Base-by-base conservation (phyloP, 495 filamentous ascomycete genomes). In the Lasiosphaeria hispida region DNA sequence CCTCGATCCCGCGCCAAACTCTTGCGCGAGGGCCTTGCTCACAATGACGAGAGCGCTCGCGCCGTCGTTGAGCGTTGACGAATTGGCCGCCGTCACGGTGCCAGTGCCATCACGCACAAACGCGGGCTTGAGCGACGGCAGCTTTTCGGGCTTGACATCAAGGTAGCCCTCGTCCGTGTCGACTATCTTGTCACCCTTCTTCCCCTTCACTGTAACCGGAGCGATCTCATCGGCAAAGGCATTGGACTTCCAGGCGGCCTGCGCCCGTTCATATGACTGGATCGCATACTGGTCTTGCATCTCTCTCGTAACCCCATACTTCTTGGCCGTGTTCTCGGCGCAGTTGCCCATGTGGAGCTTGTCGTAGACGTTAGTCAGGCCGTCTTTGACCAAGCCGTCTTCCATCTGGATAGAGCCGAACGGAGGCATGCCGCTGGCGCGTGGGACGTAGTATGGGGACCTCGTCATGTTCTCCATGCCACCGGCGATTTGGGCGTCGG, bases 391-490 rank as follows among this genome's bases (percentile, higher is more conserved):
- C 64, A 98, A 73, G 4, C 94, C 94, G 69, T 98, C 94, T 70
- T 93, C 87, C 71, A 93, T 75, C 69, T 87, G 86, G 64, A 95
- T 77, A 58, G 95, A 84, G 36, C 94, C 94, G 63, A 96, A 96
- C 0, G 89, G 74, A 4, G 92, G 89, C 62, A 91, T 76, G 59
- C 85, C 82, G 65, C 83, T 87, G 1, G 88, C 80, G 13, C 94
- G 86, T 10, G 86, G 84, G 13, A 95, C 75, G 66, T 98, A 97
- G 77, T 95, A 96, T 7, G 94, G 94, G 4, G 96, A 91, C 38
- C 87, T 83, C 30, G 88, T 87, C 94, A 98, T 98, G 74, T 89
- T 96, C 77, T 98, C 94, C 86, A 98, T 95, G 18, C 94, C 94
- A 60, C 94, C 94, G 8, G 93, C 94, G 15, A 97, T 80, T 64